phyloP scores from a whole-genome alignment of 176 grass and related monocot genomes.

The Chrysopogon serrulatus region DNA sequence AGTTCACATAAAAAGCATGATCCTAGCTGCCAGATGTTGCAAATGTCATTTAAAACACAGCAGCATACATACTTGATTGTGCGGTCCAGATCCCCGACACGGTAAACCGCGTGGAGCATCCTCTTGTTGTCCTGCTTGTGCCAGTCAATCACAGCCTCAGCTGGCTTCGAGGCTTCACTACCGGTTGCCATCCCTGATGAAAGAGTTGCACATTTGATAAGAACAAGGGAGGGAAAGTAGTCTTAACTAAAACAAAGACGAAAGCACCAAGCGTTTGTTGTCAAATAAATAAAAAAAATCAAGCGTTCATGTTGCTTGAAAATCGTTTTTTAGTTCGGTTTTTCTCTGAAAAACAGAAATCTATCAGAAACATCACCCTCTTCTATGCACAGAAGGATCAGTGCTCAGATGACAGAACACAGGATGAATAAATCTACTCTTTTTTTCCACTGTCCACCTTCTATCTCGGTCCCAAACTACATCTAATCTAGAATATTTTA shows the following conservation, averaged over 20 bases:
- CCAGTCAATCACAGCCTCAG: conserved; percentile 75
- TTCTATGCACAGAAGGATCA: background rate
- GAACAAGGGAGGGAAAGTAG: background rate
- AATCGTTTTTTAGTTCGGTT: background rate
- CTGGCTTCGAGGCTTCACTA: conserved; percentile 39
- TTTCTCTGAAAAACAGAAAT: background rate
- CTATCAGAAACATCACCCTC: background rate
- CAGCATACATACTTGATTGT: conserved; percentile 69
- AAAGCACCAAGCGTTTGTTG: no score
- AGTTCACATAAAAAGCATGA: background rate
- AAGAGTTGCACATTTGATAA: background rate
- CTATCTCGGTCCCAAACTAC: background rate
- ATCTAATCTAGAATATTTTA: background rate
- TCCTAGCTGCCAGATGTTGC: background rate
- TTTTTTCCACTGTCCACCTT: background rate
- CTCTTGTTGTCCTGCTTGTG: conserved; percentile 75
- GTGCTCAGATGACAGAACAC: background rate
- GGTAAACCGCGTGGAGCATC: conserved; percentile 87
- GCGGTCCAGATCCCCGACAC: conserved; percentile 84
- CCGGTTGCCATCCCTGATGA: conserved; percentile 43
- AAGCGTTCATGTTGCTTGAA: background rate
- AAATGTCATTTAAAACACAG: background rate
- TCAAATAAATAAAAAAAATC: no score
- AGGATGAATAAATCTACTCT: background rate
- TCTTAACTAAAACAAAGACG: background rate